These are phyloP conservation scores for Leishmania tropica DNA, from an alignment of 208 protist genomes.

Conservation along the genomic window DNA sequence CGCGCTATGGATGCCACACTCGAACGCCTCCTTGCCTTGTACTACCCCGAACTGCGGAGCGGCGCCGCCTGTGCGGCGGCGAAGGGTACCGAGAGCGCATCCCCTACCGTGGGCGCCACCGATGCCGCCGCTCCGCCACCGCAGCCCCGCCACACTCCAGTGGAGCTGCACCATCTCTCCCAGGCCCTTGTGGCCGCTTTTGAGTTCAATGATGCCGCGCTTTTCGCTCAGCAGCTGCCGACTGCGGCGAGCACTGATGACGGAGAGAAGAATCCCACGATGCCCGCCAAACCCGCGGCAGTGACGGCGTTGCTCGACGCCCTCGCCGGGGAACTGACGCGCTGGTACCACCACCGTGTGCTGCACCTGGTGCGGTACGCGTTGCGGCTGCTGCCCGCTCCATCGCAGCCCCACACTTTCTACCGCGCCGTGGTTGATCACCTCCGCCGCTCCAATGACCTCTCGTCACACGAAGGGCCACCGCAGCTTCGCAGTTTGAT, in stretches of 20 bases:
- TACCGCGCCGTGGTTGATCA: constrained; percentile 50
- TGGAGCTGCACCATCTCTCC: constrained; percentile 28
- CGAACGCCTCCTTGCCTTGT: constrained; percentile 42
- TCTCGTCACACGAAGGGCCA: constrained; percentile 45
- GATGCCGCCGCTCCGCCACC: background rate
- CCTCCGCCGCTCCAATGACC: constrained; percentile 52
- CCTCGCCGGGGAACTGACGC: constrained; percentile 22
- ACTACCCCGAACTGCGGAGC: constrained; percentile 28
- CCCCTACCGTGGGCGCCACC: background rate
- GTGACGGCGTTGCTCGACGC: constrained; percentile 15
- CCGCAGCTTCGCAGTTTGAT: constrained; percentile 42
- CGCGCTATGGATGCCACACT: constrained; percentile 57
- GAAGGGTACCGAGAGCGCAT: background rate
- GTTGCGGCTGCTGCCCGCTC: constrained; percentile 42
- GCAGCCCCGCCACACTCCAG: background rate
- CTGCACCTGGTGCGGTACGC: constrained; percentile 40
- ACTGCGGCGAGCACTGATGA: background rate
- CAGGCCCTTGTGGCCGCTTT: constrained; percentile 20
- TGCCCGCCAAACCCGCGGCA: background rate
- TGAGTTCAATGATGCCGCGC: constrained; percentile 24
- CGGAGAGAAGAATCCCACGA: background rate
- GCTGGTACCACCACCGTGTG: constrained; percentile 37
- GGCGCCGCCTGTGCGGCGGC: background rate
- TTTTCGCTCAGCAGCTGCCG: constrained; percentile 18
- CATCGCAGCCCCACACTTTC: constrained; percentile 40